phyloP scores from a whole-genome alignment of 352 stramenopile species.

The Phytophthora macrochlamydospora region DNA sequence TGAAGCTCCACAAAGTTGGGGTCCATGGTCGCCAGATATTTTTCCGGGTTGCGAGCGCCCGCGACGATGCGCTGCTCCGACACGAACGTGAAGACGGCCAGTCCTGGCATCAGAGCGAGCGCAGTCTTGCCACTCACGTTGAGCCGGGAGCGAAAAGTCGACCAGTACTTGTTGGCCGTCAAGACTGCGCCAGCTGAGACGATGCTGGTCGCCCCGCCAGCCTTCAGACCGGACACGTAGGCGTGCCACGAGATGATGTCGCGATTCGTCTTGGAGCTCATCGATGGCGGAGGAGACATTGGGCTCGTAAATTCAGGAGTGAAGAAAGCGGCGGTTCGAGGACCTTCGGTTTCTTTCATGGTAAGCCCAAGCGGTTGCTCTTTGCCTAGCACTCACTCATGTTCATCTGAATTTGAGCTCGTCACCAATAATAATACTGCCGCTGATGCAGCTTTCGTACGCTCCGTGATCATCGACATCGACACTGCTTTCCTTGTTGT shows the following conservation, averaged over 20 bases:
- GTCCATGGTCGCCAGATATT: slow-evolving; percentile 59
- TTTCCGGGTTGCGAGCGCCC: slow-evolving; percentile 63
- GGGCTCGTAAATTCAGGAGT: not conserved
- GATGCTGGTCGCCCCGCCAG: slow-evolving; percentile 34
- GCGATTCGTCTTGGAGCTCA: slow-evolving; percentile 13
- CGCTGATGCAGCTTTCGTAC: not conserved
- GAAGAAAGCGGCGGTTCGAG: too few species aligned
- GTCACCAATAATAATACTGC: too few species aligned
- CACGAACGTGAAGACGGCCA: slow-evolving; percentile 59
- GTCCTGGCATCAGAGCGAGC: slow-evolving; percentile 50
- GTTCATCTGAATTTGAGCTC: too few species aligned
- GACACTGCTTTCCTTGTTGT: slow-evolving; percentile 29
- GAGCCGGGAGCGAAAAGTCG: slow-evolving; percentile 59
- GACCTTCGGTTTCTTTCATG: too few species aligned
- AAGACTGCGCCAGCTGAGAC: slow-evolving; percentile 35
- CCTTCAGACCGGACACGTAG: slow-evolving; percentile 43
- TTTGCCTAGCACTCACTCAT: too few species aligned
- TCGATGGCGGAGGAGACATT: not conserved
- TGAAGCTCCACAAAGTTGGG: slow-evolving; percentile 31
- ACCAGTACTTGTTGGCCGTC: slow-evolving; percentile 53
- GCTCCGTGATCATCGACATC: slow-evolving; percentile 8
- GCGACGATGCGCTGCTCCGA: slow-evolving; percentile 53
- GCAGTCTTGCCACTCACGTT: slow-evolving; percentile 69
- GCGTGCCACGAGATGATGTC: slow-evolving; percentile 45
- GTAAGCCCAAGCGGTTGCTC: too few species aligned